These are phyloP conservation scores for Apiospora rasikravindrae DNA, from an alignment of 2,329 filamentous ascomycete species.

Conservation along the genomic window DNA sequence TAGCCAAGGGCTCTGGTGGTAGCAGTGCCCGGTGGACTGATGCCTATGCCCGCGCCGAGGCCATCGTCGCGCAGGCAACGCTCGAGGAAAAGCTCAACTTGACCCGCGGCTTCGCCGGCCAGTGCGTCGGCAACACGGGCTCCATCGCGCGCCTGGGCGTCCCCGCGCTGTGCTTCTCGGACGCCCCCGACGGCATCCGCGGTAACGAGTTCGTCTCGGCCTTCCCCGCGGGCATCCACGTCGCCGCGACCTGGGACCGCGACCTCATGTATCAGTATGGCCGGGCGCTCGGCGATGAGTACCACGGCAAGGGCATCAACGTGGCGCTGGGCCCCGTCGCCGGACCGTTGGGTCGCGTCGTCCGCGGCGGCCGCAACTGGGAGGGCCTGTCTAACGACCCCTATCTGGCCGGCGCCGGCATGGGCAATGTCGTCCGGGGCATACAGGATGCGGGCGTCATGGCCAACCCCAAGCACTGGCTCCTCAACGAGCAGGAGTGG, in stretches of 20 bases:
- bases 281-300: conserved; percentile 41
- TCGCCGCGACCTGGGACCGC: conserved; percentile 66
- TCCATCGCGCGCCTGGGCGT: conserved; percentile 48
- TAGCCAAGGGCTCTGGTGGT: conserved; percentile 62
- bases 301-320: conserved; percentile 42
- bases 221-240: conserved; percentile 64
- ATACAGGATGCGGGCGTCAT: conserved; percentile 77
- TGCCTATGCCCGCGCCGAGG: conserved; percentile 69
- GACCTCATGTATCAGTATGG: conserved; percentile 47
- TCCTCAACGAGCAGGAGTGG: conserved; percentile 24
- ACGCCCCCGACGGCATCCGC: conserved; percentile 40
- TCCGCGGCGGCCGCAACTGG: conserved; percentile 43
- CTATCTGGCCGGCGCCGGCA: conserved; percentile 60
- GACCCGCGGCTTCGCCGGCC: conserved; percentile 22
- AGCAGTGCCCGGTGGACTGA: conserved; percentile 58
- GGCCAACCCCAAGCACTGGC: conserved; percentile 65
- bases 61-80: conserved; percentile 74
- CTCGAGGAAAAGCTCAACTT: conserved; percentile 71
- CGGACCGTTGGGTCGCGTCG: conserved; percentile 66
- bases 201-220: conserved; percentile 51
- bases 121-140: conserved; percentile 52
- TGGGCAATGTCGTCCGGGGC: conserved; percentile 64
- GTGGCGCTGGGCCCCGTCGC: conserved; percentile 61
- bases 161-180: conserved; percentile 48
- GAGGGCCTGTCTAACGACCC: conserved; percentile 59